phyloP scores from a whole-genome alignment of 345 rosid species.

The Sonneratia caseolaris region DNA sequence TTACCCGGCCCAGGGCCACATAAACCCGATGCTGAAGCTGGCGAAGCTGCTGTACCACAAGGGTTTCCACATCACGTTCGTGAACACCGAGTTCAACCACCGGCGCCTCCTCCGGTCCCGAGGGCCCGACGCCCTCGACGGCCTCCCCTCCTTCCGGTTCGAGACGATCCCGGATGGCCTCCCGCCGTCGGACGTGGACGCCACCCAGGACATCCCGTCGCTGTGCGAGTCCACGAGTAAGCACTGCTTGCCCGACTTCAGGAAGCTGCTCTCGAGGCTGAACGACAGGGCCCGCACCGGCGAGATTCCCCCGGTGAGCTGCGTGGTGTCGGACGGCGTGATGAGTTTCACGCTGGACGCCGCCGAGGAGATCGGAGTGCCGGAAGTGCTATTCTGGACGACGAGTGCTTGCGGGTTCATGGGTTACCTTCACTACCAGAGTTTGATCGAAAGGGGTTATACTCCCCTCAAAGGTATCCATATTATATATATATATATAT shows the following conservation, averaged over 20 bases:
- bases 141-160: conserved; percentile 33
- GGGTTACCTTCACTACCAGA: conserved; percentile 16
- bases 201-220: conserved; percentile 36
- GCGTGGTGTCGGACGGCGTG: conserved; percentile 33
- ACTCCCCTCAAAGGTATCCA: conserved; percentile 35
- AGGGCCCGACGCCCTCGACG: conserved; percentile 21
- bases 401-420: conserved; percentile 30
- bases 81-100: conserved; percentile 40
- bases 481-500: too few species aligned
- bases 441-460: conserved; percentile 24
- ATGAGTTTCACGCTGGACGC: conserved; percentile 36
- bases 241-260: conserved; percentile 23
- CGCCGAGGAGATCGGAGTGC: conserved; percentile 28
- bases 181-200: conserved; percentile 13
- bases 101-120: conserved; percentile 27
- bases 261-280: conserved; percentile 20
- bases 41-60: conserved; percentile 39
- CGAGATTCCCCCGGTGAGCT: conserved; percentile 21
- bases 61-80: conserved; percentile 45
- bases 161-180: conserved; percentile 8
- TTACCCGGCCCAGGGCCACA: conserved; percentile 47
- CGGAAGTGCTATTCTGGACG: conserved; percentile 31
- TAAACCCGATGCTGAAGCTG: conserved; percentile 36
- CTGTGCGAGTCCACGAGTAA: conserved; percentile 26
- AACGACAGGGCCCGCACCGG: conserved; percentile 7